A percentile compares a stretch with the other conserved stretches of the same genome.
Evolutionary conservation across 2,329 filamentous ascomycete species (phyloP).

Genomic region (Colletotrichum chlorophyti): DNA sequence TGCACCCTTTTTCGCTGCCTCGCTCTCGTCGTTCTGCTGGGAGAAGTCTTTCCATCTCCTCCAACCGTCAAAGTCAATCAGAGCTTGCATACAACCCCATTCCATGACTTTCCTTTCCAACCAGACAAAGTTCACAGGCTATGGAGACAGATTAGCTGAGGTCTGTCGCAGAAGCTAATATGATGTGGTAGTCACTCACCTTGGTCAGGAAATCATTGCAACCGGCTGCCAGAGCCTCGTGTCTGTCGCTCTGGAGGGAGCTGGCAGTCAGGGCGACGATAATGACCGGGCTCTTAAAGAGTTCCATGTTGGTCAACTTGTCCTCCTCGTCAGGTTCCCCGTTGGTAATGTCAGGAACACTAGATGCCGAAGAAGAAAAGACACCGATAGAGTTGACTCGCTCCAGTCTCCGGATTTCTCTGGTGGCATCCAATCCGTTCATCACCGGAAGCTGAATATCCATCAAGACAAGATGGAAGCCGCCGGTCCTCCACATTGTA

Average conservation of each 20-base stretch:
- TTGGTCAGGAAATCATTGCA: slow-evolving; percentile 99
- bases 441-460: slow-evolving; percentile 98
- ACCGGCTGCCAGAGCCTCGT: slow-evolving; percentile 91
- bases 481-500: slow-evolving; percentile 88
- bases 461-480: slow-evolving; percentile 97
- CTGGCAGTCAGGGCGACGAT: slow-evolving; percentile 97
- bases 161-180: neutral
- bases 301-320: slow-evolving; percentile 67
- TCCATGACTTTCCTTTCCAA: slow-evolving; percentile 97
- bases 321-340: slow-evolving; percentile 68
- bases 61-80: slow-evolving; percentile 99
- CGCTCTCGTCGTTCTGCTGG: slow-evolving; percentile 51
- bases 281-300: slow-evolving; percentile 97
- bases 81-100: slow-evolving; percentile 99
- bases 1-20: slow-evolving; percentile 48
- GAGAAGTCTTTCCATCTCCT: slow-evolving; percentile 92
- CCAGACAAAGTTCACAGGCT: slow-evolving; percentile 98
- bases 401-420: slow-evolving; percentile 90
- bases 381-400: slow-evolving; percentile 91
- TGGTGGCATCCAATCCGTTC: slow-evolving; percentile 93
- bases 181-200: slow-evolving; percentile 57
- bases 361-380: slow-evolving; percentile 72
- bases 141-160: slow-evolving; percentile 29
- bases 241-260: slow-evolving; percentile 91
- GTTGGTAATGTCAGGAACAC: slow-evolving; percentile 48